Evolutionary conservation across 108 stramenopile genomes (phyloP).

Genomic region (Cyclostephanos tholiformis): DNA sequence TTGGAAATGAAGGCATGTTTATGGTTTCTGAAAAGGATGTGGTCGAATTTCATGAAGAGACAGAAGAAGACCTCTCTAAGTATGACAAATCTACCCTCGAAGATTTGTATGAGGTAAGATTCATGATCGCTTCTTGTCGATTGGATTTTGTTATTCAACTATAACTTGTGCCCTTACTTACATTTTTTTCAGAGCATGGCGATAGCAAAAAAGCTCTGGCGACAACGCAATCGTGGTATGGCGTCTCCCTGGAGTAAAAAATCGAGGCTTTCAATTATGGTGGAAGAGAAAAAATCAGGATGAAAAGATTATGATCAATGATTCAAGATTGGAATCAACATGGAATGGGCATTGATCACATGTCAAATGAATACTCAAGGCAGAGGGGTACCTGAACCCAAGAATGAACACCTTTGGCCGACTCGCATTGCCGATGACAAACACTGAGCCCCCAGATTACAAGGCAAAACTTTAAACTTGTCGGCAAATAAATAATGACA

Average conservation of each 20-base stretch:
- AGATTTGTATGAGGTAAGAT: conserved; percentile 62
- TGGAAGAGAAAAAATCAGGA: conserved; percentile 47
- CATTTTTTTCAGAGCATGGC: conserved; percentile 49
- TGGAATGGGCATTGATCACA: neutral
- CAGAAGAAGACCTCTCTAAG: conserved; percentile 52
- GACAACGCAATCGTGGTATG: conserved; percentile 53
- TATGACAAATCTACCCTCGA: conserved; percentile 51
- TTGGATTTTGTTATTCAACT: neutral
- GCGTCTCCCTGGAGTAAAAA: conserved; percentile 40
- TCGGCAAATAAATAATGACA: neutral
- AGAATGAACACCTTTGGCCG: neutral
- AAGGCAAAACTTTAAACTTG: neutral
- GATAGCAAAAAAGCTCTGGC: conserved; percentile 66
- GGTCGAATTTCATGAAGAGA: conserved; percentile 59
- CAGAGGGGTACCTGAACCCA: neutral
- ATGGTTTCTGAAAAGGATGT: conserved; percentile 58
- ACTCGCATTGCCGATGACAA: neutral
- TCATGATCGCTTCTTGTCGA: neutral
- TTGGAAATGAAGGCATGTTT: conserved; percentile 69
- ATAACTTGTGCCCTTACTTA: neutral
- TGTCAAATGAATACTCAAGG: neutral
- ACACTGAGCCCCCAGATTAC: too few species aligned
- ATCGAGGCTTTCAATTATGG: conserved; percentile 28
- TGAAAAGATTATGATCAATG: neutral
- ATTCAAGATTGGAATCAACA: neutral